Conservation (phyloP, 805 yeast genomes). For the Blastobotrys chiropterorum region DNA sequence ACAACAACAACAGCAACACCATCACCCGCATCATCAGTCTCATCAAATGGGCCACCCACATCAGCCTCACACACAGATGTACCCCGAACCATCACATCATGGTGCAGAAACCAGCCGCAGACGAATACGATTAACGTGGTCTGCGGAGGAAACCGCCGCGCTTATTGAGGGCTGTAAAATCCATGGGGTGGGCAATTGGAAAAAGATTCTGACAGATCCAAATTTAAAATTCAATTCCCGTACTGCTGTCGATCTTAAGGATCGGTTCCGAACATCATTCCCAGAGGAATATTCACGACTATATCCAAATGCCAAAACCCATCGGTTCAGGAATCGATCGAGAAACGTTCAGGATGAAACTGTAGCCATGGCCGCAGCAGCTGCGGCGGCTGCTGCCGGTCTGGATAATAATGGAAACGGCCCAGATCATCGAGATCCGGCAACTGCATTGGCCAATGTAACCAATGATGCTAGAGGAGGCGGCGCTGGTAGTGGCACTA, state of each 20-base stretch:
- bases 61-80: not conserved
- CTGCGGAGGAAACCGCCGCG: slow-evolving; percentile 37
- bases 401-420: not conserved
- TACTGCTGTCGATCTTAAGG: slow-evolving; percentile 41
- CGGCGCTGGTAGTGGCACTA: not conserved
- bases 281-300: slow-evolving; percentile 40
- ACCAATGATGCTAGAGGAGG: not conserved
- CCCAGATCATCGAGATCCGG: not conserved
- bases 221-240: slow-evolving; percentile 36
- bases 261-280: slow-evolving; percentile 39
- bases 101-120: slow-evolving; percentile 23
- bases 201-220: slow-evolving; percentile 38
- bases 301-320: slow-evolving; percentile 41
- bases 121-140: slow-evolving; percentile 37
- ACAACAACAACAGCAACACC: slow-evolving; percentile 9
- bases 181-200: slow-evolving; percentile 43
- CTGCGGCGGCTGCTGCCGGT: slow-evolving; percentile 1
- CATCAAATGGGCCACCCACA: not conserved
- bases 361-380: not conserved
- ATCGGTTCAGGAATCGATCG: slow-evolving; percentile 28
- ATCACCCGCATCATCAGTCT: not conserved
- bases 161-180: slow-evolving; percentile 38
- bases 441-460: not conserved
- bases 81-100: not conserved
- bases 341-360: not conserved